Conservation (phyloP, 495 filamentous ascomycete species). For the Penicillium longicatenatum region DNA sequence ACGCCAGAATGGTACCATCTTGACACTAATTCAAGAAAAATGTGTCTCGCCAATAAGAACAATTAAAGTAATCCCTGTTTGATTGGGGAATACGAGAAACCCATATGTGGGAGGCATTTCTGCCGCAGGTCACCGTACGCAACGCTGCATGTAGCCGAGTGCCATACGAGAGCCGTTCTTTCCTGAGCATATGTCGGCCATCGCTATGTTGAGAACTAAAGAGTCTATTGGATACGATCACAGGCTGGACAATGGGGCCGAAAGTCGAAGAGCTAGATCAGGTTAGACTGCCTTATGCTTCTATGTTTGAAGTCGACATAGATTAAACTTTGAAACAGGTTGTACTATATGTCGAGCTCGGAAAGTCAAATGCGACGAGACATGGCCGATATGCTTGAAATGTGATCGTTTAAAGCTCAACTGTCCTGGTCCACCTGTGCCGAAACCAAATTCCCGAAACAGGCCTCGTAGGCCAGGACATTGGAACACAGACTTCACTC, state of each 20-base stretch:
- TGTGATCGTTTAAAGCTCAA: conserved; percentile 21
- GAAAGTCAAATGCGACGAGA: conserved; percentile 27
- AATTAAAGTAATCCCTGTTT: background rate
- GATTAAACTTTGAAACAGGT: conserved; percentile 10
- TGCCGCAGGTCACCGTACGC: conserved; percentile 17
- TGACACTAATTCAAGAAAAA: background rate
- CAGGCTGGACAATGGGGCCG: conserved; percentile 5
- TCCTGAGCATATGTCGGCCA: conserved; percentile 1
- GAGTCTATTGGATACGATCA: conserved; percentile 2
- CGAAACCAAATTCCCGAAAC: background rate
- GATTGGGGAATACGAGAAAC: background rate
- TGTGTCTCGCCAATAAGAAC: conserved; percentile 1
- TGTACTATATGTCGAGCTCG: conserved; percentile 24
- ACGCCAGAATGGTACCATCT: conserved; percentile 13
- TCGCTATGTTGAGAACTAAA: conserved; percentile 19
- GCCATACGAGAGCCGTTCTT: conserved; percentile 22
- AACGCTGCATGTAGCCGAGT: conserved; percentile 9
- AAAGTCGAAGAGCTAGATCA: conserved; percentile 19
- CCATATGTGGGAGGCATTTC: background rate
- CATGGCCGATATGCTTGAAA: conserved; percentile 20
- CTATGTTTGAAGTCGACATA: background rate
- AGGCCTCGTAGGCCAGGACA: conserved; percentile 2
- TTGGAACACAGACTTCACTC: conserved; percentile 15
- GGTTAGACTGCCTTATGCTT: conserved; percentile 9
- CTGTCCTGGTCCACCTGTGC: conserved; percentile 21